A percentile compares a stretch with the other conserved stretches of the same genome.
These are phyloP conservation scores for Scleroderma bovista DNA, from an alignment of 768 basidiomycete species.

Conservation along the genomic window DNA sequence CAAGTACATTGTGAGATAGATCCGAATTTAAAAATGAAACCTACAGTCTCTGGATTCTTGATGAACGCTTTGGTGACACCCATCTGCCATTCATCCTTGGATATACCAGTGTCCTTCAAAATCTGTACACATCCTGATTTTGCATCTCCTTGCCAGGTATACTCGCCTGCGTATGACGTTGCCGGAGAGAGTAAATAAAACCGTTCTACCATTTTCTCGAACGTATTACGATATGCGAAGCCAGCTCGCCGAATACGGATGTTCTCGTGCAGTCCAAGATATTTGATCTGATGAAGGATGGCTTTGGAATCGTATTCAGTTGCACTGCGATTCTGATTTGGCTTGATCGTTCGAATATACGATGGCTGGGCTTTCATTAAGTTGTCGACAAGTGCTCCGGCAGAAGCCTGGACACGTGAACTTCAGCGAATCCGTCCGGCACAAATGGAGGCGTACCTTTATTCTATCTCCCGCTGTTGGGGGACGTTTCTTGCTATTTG, in stretches of 20 bases:
- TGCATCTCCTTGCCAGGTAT: slow-evolving; percentile 90
- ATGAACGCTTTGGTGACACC: slow-evolving; percentile 98
- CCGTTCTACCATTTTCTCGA: slow-evolving; percentile 98
- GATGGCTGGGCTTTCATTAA: slow-evolving; percentile 96
- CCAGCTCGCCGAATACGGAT: slow-evolving; percentile 96
- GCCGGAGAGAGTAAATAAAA: slow-evolving; percentile 94
- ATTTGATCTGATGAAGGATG: slow-evolving; percentile 98
- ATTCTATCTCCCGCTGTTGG: slow-evolving; percentile 98
- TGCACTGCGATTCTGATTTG: slow-evolving; percentile 91
- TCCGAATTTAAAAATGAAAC: slow-evolving; percentile 16
- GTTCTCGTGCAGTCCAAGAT: slow-evolving; percentile 97
- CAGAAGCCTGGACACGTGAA: slow-evolving; percentile 57
- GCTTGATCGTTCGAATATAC: slow-evolving; percentile 99
- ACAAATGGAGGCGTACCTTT: slow-evolving; percentile 48
- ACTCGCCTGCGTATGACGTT: slow-evolving; percentile 98
- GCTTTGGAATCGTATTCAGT: slow-evolving; percentile 93
- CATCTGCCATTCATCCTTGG: slow-evolving; percentile 99
- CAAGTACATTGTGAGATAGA: not conserved
- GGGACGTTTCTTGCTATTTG: slow-evolving; percentile 95
- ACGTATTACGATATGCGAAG: slow-evolving; percentile 97
- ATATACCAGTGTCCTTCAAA: slow-evolving; percentile 90
- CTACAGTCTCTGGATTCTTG: slow-evolving; percentile 96
- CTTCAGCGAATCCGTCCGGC: not conserved
- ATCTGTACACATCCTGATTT: slow-evolving; percentile 91
- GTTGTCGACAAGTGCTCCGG: slow-evolving; percentile 93